Evolutionary conservation across 2,329 filamentous ascomycete genomes (phyloP).

Genomic region (Monosporascus sp.): DNA sequence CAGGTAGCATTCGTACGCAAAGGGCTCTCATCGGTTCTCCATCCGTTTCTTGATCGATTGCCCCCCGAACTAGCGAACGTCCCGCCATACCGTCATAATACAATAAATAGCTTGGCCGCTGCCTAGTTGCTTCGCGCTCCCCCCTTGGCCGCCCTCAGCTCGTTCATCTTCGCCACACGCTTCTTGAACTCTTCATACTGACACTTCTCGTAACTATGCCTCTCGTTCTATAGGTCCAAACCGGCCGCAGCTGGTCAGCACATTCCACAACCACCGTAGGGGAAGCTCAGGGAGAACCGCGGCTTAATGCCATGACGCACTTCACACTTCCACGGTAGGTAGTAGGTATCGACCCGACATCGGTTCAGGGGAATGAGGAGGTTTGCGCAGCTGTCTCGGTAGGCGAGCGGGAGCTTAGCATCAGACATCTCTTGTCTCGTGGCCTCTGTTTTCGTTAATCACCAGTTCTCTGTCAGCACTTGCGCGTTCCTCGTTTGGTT

Average conservation of each 20-base stretch:
- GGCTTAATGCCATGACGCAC: constrained; percentile 47
- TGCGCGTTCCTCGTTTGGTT: background rate
- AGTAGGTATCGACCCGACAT: constrained; percentile 88
- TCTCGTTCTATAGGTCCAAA: constrained; percentile 63
- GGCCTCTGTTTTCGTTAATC: constrained; percentile 48
- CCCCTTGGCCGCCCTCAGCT: constrained; percentile 79
- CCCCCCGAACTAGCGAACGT: background rate
- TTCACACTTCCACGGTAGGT: constrained; percentile 96
- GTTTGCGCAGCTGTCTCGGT: constrained; percentile 93
- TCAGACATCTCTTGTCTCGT: constrained; percentile 92
- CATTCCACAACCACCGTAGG: too few relatives aligned
- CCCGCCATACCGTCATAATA: too few relatives aligned
- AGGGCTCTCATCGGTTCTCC: background rate
- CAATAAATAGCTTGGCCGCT: too few relatives aligned
- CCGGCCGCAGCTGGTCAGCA: too few relatives aligned
- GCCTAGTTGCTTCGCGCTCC: constrained; percentile 78
- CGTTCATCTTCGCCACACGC: constrained; percentile 97
- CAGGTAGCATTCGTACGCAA: too few relatives aligned
- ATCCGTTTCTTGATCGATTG: background rate
- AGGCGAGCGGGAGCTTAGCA: constrained; percentile 79
- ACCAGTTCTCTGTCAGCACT: background rate
- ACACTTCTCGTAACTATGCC: constrained; percentile 98
- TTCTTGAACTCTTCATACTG: constrained; percentile 99
- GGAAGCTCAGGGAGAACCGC: too few relatives aligned
- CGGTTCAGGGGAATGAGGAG: constrained; percentile 93